Percentiles rank a stretch among this genome's conserved stretches.
Conservation (phyloP, 768 basidiomycete genomes). For the Cyathus striatus region DNA sequence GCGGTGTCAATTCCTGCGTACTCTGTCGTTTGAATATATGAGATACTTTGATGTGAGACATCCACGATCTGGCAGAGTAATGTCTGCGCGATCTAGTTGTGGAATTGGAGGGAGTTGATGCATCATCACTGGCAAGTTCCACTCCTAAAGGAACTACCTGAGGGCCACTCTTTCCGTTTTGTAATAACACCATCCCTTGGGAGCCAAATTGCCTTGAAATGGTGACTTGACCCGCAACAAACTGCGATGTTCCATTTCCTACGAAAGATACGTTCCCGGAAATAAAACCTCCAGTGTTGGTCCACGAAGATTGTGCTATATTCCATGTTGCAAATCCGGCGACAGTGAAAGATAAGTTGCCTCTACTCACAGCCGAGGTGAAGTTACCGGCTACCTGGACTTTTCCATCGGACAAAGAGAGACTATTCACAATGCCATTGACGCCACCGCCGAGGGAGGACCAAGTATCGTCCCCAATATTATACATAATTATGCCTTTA, state of each 20-base stretch:
- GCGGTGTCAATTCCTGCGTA: conserved; percentile 34
- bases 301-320: conserved; percentile 55
- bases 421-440: conserved; percentile 64
- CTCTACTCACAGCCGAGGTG: conserved; percentile 34
- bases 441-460: conserved; percentile 65
- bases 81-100: conserved; percentile 30
- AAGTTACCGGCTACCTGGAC: conserved; percentile 77
- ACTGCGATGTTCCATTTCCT: conserved; percentile 62
- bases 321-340: conserved; percentile 80
- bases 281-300: conserved; percentile 69
- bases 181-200: conserved; percentile 72
- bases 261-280: conserved; percentile 67
- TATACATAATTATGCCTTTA: conserved; percentile 64
- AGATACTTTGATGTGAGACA: conserved; percentile 40
- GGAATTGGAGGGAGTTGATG: conserved; percentile 23
- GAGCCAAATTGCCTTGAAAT: conserved; percentile 64
- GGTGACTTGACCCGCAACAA: conserved; percentile 64
- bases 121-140: conserved; percentile 39
- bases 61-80: conserved; percentile 38
- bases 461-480: conserved; percentile 65
- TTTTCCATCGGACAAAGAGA: conserved; percentile 45
- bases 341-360: conserved; percentile 27
- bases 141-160: conserved; percentile 56
- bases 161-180: conserved; percentile 58
- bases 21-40: conserved; percentile 50